Evolutionary conservation across 2,329 filamentous ascomycete genomes (phyloP), one percentile per base, ranked within the genome.

Genomic region (Arthrobotrys entomopaga): DNA sequence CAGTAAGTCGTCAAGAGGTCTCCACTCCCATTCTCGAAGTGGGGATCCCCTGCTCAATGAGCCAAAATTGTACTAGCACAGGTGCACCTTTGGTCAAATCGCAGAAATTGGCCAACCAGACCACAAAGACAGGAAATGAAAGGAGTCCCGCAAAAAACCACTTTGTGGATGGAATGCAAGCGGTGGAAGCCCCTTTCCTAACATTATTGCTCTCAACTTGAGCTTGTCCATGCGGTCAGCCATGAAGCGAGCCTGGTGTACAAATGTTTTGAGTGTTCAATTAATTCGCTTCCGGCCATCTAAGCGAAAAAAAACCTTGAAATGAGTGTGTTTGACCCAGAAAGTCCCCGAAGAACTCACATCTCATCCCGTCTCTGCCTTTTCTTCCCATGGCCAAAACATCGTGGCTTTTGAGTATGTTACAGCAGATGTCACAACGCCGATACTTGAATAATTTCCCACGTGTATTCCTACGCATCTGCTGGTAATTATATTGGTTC

Each of bases 41-140:
- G 69, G 69, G 61, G 61, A 73, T 58, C 57, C 69, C 69, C 69
- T 73, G 69, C 63, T 57, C 52, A 56, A 66, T 66, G 66, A 66
- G 61, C 69, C 69, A 73, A 73, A 73, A 73, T 19, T n/a, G 69
- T 73, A 73, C 69, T 73, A 73, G 69, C 34, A 61, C 67, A 73
- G 69, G 61, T 73, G 69, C 69, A 65, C 48, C 56, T 66, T 73
- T 73, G 69, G 69, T 65, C 69, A 66, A 66, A 73, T 66, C 67
- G 69, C 63, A 63, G 43, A 58, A 22, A 70, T 64, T 57, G 52
- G 53, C 65, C 65, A 70, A 70, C 65, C 65, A 70, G 22, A 49
- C 16, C 19, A 50, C 58, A 52, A 34, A 26, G 40, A 29, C 50
- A 57, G 54, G 69, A 73, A 73, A 73, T 73, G 69, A 73, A 66